These are phyloP conservation scores for Suhomyces emberorum DNA, from an alignment of 805 yeast species.

Conservation along the genomic window DNA sequence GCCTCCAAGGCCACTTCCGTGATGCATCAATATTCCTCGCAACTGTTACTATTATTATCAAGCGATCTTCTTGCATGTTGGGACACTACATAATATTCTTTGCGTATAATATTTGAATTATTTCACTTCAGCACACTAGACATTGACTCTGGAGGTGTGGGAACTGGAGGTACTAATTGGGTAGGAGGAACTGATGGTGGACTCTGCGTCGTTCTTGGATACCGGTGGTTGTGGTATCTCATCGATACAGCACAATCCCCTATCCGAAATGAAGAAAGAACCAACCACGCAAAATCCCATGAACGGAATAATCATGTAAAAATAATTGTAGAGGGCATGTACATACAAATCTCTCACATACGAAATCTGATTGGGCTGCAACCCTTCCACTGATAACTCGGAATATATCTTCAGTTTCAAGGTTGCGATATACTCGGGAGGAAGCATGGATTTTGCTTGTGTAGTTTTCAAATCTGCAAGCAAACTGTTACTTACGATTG, in stretches of 20 bases:
- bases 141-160: slow-evolving; percentile 2
- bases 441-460: slow-evolving; percentile 7
- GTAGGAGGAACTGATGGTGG: slow-evolving; percentile 5
- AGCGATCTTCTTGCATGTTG: no score
- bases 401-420: slow-evolving; percentile 22
- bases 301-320: slow-evolving; percentile 20
- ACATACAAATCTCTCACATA: slow-evolving; percentile 18
- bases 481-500: slow-evolving; percentile 35
- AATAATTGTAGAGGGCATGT: slow-evolving; percentile 18
- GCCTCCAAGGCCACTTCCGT: no score
- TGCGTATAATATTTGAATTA: no score
- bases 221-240: slow-evolving; percentile 16
- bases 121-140: not conserved
- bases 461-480: slow-evolving; percentile 17
- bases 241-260: slow-evolving; percentile 36
- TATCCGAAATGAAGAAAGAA: slow-evolving; percentile 34
- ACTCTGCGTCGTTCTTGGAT: slow-evolving; percentile 7
- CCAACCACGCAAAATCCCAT: slow-evolving; percentile 18
- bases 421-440: slow-evolving; percentile 13
- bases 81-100: no score
- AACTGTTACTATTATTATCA: no score
- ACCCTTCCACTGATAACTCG: slow-evolving; percentile 20
- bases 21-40: no score
- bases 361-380: slow-evolving; percentile 16
- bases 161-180: slow-evolving; percentile 3